A percentile compares a stretch with the other conserved stretches of the same genome.
Conservation (phyloP, 768 basidiomycete genomes). For the Clitopilus passeckerianus region DNA sequence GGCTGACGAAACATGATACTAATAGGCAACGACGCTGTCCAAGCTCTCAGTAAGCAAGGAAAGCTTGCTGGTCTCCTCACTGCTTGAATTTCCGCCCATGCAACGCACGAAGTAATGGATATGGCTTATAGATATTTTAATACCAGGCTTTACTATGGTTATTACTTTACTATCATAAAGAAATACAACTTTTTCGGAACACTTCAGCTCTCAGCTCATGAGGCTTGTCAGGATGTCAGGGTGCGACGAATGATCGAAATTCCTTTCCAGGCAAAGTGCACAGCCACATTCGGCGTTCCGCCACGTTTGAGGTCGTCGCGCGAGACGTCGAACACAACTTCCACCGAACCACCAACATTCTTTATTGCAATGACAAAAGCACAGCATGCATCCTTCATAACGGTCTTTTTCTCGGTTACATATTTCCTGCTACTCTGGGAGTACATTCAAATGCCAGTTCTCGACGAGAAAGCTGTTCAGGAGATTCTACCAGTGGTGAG, state of each 20-base stretch:
- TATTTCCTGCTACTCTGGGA: slow-evolving; percentile 59
- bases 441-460: slow-evolving; percentile 48
- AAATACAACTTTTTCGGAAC: too few species aligned
- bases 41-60: slow-evolving; percentile 23
- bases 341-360: neutral
- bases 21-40: slow-evolving; percentile 34
- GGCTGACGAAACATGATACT: slow-evolving; percentile 11
- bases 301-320: neutral
- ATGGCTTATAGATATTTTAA: too few species aligned
- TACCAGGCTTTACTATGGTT: too few species aligned
- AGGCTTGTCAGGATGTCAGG: too few species aligned
- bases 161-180: too few species aligned
- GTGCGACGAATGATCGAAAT: neutral
- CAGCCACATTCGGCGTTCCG: neutral
- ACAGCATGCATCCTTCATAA: slow-evolving; percentile 43
- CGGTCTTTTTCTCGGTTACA: slow-evolving; percentile 34
- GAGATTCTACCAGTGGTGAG: slow-evolving; percentile 60
- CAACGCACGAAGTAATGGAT: too few species aligned
- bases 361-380: slow-evolving; percentile 51
- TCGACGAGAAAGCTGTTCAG: slow-evolving; percentile 38
- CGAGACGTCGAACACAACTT: neutral
- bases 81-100: slow-evolving; percentile 16
- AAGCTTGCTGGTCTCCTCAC: slow-evolving; percentile 21
- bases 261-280: neutral
- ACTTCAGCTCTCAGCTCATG: too few species aligned